Percentiles rank a stretch among this genome's conserved stretches.
Evolutionary conservation across 2,329 filamentous ascomycete species (phyloP).

Genomic region (Microsporum canis): DNA sequence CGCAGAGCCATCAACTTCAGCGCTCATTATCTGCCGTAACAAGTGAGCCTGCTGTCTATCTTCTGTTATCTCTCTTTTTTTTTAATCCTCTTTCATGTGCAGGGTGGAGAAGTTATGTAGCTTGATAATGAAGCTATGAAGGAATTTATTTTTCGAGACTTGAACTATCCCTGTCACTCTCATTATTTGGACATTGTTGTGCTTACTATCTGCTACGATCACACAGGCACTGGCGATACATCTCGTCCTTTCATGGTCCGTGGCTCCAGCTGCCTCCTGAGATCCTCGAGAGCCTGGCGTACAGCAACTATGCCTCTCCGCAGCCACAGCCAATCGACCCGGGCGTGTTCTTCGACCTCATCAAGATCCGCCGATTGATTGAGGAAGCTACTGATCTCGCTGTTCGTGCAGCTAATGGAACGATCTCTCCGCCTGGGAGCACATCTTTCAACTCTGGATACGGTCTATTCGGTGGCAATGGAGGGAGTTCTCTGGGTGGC

Average conservation of each 20-base stretch:
- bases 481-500: slow-evolving; percentile 43
- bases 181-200: not conserved
- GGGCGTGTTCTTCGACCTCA: slow-evolving; percentile 68
- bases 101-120: not conserved
- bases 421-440: slow-evolving; percentile 53
- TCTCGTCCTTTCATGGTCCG: slow-evolving; percentile 70
- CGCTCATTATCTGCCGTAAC: slow-evolving; percentile 54
- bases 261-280: slow-evolving; percentile 73
- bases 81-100: not conserved
- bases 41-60: slow-evolving; percentile 39
- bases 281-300: slow-evolving; percentile 65
- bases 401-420: slow-evolving; percentile 63
- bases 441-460: slow-evolving; percentile 43
- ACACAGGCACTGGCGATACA: slow-evolving; percentile 69
- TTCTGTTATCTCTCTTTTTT: not conserved
- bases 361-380: slow-evolving; percentile 68
- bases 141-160: not conserved
- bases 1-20: slow-evolving; percentile 32
- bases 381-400: slow-evolving; percentile 70
- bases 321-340: slow-evolving; percentile 67
- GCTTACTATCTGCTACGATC: not conserved
- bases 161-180: not conserved
- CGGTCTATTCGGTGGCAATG: slow-evolving; percentile 33
- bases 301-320: slow-evolving; percentile 67
- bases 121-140: not conserved